Conservation (phyloP, 140 eudicot genomes). For the Stevia rebaudiana region DNA sequence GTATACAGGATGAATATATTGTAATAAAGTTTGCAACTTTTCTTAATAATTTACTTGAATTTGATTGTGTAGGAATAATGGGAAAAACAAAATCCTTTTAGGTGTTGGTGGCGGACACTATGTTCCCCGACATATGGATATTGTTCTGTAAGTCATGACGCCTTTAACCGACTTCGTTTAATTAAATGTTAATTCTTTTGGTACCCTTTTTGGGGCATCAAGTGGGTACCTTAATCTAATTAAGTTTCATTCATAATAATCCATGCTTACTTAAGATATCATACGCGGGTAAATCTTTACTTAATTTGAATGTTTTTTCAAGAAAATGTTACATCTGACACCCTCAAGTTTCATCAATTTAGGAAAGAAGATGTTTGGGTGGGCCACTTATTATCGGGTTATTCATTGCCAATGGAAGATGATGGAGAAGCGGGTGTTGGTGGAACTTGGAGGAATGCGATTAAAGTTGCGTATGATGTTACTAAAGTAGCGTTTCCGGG, state of each 20-base stretch:
- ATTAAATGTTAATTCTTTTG: not conserved
- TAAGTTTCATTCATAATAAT: not conserved
- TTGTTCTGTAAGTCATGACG: conserved; percentile 57
- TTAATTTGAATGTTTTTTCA: not conserved
- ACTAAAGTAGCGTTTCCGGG: conserved; percentile 52
- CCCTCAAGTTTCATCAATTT: conserved; percentile 2
- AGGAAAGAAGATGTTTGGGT: conserved; percentile 80
- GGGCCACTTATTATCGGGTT: conserved; percentile 62
- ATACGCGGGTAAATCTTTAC: too few species aligned
- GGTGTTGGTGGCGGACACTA: conserved; percentile 98
- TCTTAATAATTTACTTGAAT: conserved; percentile 5
- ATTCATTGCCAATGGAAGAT: conserved; percentile 71
- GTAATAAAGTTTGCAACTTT: not conserved
- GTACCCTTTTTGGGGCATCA: not conserved
- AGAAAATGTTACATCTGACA: not conserved
- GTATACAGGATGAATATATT: conserved; percentile 2
- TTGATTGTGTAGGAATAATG: conserved; percentile 46
- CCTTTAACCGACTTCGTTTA: not conserved
- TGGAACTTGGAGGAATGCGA: conserved; percentile 72
- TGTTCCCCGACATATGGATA: conserved; percentile 94
- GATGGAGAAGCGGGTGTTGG: conserved; percentile 32
- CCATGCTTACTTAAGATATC: too few species aligned
- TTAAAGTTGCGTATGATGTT: conserved; percentile 53
- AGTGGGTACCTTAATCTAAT: not conserved
- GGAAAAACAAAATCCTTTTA: conserved; percentile 63